Evolutionary conservation across 75 land plant genomes (phyloP), one percentile per base, ranked within the genome.

Genomic region (Azolla pinnata): DNA sequence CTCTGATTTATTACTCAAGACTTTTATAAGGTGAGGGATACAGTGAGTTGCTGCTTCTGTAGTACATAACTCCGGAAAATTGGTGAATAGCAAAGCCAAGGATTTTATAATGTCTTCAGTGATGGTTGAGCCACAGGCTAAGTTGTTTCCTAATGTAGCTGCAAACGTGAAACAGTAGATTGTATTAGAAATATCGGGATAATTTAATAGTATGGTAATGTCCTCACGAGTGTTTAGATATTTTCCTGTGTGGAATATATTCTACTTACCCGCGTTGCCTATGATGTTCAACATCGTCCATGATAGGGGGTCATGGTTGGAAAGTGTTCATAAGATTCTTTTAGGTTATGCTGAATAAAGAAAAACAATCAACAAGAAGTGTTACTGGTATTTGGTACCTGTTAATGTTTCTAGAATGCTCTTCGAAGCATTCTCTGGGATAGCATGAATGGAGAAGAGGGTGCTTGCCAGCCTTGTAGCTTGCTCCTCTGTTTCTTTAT

Each of bases 41-140:
- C 71, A 61, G 10, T 48, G 42, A 29, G 57, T 68, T 16, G 71
- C 71, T 33, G 49, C 44, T 28, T 68, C 71, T 62, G 71, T 53
- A 29, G 28, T 40, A 29, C 71, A 45, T 10, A 68, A 54, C 21
- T 32, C 34, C 8, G 71, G 46, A 23, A 51, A 68, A 20, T 61
- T 49, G 34, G 27, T 68, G 67, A 68, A 68, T 16, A 68, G 19
- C 33, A 35, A 53, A 31, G 33, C 16, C n/a, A 68, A 64, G 44
- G 71, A 56, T 42, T 52, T 65, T 19, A 68, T 31, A 30, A 64
- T 33, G 20, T 68, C 67, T 4, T 68, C 71, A 19, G 50, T 62
- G 26, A 64, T 44, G 14, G 59, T 24, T 33, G 29, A 30, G 2
- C 31, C 33, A 16, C 28, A 19, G 57, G 44, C 29, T 30, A 68